Base-by-base conservation (phyloP, 257 asterid genomes). In the Voacanga thouarsii region DNA sequence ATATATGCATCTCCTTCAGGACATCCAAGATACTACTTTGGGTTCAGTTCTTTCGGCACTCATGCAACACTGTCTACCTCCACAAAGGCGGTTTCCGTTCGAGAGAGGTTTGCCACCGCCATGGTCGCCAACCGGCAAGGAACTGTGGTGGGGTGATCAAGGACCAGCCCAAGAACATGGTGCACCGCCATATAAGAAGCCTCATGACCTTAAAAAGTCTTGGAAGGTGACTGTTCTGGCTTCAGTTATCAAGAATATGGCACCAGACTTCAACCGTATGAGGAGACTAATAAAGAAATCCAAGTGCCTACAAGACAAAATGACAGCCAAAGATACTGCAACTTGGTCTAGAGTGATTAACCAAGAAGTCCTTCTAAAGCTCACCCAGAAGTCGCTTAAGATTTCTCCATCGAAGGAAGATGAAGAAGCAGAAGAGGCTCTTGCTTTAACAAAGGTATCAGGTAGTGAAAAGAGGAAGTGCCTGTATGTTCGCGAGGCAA, bases 51-150 rank as follows among this genome's bases (percentile, higher is more conserved):
- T 90, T 2, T 92, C 97, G 0, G 87, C 94, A 1, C 77, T 92
- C 33, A 88, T 90, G 87, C 93, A 88, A 66, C 94, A 92, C 75
- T 92, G 96, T 16, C 50, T 78, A 33, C 93, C 94, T 44, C 96
- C 96, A 6, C 97, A 89, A 66, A 77, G 94, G 77, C 65, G 83
- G 78, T 92, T 89, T 23, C 97, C 94, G 1, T 71, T 88, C 51
- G 92, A 86, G 71, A 77, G 57, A 45, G 91, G 94, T 6, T 56
- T 90, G 61, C 75, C 92, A 2, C 94, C 94, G 12, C 97, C 93
- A 0, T 92, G 96, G 97, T 92, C 96, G 97, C 96, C 96, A 0
- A 85, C 51, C 0, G 96, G 97, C 78, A 23, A 67, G 7, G 94
- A 92, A 64, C 7, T 80, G 0, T 92, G 94, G 96, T 90, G 93